Evolutionary conservation across 1,284 basidiomycete species (phyloP).

Genomic region (Golubevia sp.): DNA sequence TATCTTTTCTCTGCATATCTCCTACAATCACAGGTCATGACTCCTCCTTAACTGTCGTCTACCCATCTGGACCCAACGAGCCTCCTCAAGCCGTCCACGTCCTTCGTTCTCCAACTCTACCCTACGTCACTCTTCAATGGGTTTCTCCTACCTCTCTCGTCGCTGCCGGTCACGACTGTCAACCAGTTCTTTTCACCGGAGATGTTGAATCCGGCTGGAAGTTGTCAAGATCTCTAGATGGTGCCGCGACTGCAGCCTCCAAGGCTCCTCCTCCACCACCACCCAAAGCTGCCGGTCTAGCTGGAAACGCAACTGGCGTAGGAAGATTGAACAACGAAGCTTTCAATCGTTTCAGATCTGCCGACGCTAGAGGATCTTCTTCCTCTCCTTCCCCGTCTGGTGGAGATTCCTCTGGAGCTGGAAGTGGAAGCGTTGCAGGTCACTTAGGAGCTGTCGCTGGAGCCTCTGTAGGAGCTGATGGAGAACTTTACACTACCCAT

Average conservation of each 20-base stretch:
- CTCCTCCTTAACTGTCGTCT: constrained; percentile 50
- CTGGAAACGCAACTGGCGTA: constrained; percentile 13
- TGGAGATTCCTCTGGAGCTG: neutral
- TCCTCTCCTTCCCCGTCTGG: constrained; percentile 11
- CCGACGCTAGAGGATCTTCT: constrained; percentile 41
- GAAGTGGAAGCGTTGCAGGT: constrained; percentile 18
- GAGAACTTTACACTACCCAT: constrained; percentile 74
- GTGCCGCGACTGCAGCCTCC: constrained; percentile 29
- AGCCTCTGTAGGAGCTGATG: constrained; percentile 72
- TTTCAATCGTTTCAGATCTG: constrained; percentile 55
- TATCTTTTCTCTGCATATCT: no score
- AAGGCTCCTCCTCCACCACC: constrained; percentile 55
- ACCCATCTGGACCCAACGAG: constrained; percentile 45
- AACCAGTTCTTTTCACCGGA: constrained; percentile 71
- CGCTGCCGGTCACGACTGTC: constrained; percentile 96
- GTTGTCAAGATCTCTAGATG: constrained; percentile 47
- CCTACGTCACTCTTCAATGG: constrained; percentile 39
- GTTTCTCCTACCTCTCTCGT: constrained; percentile 65
- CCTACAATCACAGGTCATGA: constrained; percentile 46
- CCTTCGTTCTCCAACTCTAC: constrained; percentile 50
- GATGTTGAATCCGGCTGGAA: constrained; percentile 39
- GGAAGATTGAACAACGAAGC: constrained; percentile 57
- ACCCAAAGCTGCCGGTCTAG: constrained; percentile 34
- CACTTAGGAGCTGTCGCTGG: constrained; percentile 61
- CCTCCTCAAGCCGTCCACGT: constrained; percentile 50